These are phyloP conservation scores for Postia placenta DNA, from an alignment of 768 basidiomycete species.

Conservation along the genomic window DNA sequence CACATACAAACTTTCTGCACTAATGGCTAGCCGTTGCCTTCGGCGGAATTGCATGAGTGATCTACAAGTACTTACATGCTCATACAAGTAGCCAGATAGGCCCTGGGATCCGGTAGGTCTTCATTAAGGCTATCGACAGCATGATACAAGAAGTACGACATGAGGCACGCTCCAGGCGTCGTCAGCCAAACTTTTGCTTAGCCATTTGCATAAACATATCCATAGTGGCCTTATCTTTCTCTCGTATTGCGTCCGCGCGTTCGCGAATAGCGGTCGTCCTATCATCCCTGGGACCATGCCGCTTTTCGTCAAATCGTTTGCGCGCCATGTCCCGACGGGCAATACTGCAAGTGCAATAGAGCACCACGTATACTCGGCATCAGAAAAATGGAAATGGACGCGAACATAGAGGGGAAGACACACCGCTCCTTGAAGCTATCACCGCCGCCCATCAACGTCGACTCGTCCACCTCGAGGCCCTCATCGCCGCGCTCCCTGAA, in stretches of 20 bases:
- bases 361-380: too few species aligned
- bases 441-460: slow-evolving; percentile 74
- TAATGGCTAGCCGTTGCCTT: too few species aligned
- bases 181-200: slow-evolving; percentile 78
- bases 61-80: too few species aligned
- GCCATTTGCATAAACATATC: slow-evolving; percentile 93
- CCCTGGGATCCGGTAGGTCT: too few species aligned
- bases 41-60: too few species aligned
- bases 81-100: too few species aligned
- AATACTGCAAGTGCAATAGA: too few species aligned
- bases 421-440: slow-evolving; percentile 80
- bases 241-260: slow-evolving; percentile 53
- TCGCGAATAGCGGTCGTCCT: slow-evolving; percentile 49
- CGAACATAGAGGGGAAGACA: too few species aligned
- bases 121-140: too few species aligned
- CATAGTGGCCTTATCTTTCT: slow-evolving; percentile 91
- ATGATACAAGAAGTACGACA: too few species aligned
- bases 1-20: too few species aligned
- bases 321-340: slow-evolving; percentile 71
- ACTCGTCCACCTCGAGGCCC: slow-evolving; percentile 72
- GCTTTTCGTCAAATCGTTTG: slow-evolving; percentile 53
- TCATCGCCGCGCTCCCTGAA: slow-evolving; percentile 73
- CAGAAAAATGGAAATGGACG: not conserved
- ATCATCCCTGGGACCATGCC: slow-evolving; percentile 36
- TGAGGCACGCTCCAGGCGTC: too few species aligned